These are phyloP conservation scores for Cinchona pubescens DNA, from an alignment of 257 asterid genomes.

Conservation along the genomic window DNA sequence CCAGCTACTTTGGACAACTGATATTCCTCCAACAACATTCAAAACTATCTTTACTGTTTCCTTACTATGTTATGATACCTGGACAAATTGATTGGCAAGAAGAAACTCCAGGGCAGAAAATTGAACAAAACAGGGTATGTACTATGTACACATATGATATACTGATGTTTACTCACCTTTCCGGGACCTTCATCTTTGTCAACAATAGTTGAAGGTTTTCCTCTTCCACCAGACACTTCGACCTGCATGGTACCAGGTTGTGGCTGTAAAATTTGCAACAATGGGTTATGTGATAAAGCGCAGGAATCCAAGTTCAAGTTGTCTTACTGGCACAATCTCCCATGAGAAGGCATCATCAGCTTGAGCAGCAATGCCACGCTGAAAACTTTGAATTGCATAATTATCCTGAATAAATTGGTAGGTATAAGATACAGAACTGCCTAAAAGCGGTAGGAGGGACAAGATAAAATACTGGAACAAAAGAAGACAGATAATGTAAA, in stretches of 20 bases:
- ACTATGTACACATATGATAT: neutral
- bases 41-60: neutral
- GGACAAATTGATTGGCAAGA: neutral
- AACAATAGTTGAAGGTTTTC: conserved; percentile 81
- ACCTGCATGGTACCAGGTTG: conserved; percentile 53
- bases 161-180: conserved; percentile 49
- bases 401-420: conserved; percentile 49
- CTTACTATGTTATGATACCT: neutral
- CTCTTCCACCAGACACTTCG: conserved; percentile 98
- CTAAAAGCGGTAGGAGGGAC: neutral
- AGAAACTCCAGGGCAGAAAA: neutral
- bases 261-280: conserved; percentile 14
- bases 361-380: conserved; percentile 98
- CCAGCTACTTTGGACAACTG: no score
- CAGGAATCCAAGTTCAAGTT: conserved; percentile 13
- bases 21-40: no score
- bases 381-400: conserved; percentile 90
- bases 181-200: conserved; percentile 97
- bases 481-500: neutral
- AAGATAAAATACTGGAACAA: neutral
- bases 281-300: conserved; percentile 9
- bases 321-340: conserved; percentile 89
- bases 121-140: neutral
- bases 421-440: neutral
- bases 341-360: conserved; percentile 73